Evolutionary conservation across 2,329 filamentous ascomycete genomes (phyloP).

Genomic region (Aspergillus novoparasiticus): DNA sequence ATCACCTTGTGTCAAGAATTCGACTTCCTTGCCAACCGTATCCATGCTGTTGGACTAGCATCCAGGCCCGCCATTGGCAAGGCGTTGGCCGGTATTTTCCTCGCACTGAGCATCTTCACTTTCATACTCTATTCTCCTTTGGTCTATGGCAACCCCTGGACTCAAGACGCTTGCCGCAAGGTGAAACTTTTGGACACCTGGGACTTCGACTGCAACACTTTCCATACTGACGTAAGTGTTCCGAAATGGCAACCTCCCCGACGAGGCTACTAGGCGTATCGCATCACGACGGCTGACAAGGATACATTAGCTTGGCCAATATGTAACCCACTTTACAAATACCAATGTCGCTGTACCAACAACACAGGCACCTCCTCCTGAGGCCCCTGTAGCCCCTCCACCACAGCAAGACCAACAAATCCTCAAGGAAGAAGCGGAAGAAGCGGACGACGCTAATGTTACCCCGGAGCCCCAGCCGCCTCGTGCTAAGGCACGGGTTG

Average conservation of each 20-base stretch:
- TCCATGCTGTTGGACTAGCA: slow-evolving; percentile 67
- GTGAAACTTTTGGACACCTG: slow-evolving; percentile 86
- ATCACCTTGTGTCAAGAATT: slow-evolving; percentile 86
- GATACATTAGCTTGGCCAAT: slow-evolving; percentile 41
- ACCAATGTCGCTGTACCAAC: slow-evolving; percentile 28
- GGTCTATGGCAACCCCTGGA: slow-evolving; percentile 93
- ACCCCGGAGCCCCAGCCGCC: slow-evolving; percentile 35
- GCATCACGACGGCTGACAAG: slow-evolving; percentile 29
- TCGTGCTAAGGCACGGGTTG: slow-evolving; percentile 76
- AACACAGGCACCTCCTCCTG: slow-evolving; percentile 17
- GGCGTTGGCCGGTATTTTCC: slow-evolving; percentile 70
- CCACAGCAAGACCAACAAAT: slow-evolving; percentile 27
- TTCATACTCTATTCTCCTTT: slow-evolving; percentile 88
- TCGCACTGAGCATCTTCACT: slow-evolving; percentile 71
- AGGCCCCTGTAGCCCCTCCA: slow-evolving; percentile 20
- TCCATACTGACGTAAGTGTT: slow-evolving; percentile 78
- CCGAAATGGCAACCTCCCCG: slow-evolving; percentile 34
- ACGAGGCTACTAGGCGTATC: slow-evolving; percentile 28
- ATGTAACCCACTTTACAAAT: slow-evolving; percentile 35
- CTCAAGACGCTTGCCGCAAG: slow-evolving; percentile 78
- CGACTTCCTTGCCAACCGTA: slow-evolving; percentile 78
- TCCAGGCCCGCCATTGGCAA: slow-evolving; percentile 74
- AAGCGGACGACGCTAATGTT: slow-evolving; percentile 31
- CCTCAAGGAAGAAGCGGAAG: slow-evolving; percentile 21
- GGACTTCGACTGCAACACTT: slow-evolving; percentile 99